phyloP scores from a whole-genome alignment of 1,284 basidiomycete species.

The Austropuccinia psidii region DNA sequence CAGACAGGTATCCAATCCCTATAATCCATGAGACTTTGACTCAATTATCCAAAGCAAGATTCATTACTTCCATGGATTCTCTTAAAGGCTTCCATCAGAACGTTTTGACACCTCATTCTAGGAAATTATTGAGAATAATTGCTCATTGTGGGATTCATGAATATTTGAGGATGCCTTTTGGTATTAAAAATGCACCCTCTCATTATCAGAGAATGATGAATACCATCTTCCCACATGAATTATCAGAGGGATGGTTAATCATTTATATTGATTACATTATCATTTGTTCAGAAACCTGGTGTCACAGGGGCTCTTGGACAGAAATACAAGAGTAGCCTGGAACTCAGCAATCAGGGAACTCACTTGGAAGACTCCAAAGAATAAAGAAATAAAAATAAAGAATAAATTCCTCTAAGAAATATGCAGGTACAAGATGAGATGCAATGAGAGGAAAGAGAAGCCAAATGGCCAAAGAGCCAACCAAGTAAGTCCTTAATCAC shows the following conservation, averaged over 20 bases:
- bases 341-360: too few relatives aligned
- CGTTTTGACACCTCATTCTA: neutral
- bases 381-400: too few relatives aligned
- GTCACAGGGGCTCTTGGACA: too few relatives aligned
- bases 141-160: neutral
- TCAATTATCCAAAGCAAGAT: neutral
- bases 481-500: too few relatives aligned
- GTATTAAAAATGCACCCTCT: conserved; percentile 4
- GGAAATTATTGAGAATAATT: conserved; percentile 7
- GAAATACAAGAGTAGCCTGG: too few relatives aligned
- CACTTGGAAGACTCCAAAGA: too few relatives aligned
- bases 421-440: too few relatives aligned
- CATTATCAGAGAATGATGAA: neutral
- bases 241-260: neutral
- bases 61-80: neutral
- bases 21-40: neutral
- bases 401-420: too few relatives aligned
- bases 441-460: too few relatives aligned
- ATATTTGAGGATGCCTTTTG: conserved; percentile 9
- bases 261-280: too few relatives aligned
- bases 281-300: too few relatives aligned
- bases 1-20: conserved; percentile 6
- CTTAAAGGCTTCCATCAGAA: conserved; percentile 15
- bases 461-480: too few relatives aligned
- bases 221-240: neutral